Evolutionary conservation across 2,329 filamentous ascomycete genomes (phyloP).

Genomic region (Cladosporium cucumerinum): DNA sequence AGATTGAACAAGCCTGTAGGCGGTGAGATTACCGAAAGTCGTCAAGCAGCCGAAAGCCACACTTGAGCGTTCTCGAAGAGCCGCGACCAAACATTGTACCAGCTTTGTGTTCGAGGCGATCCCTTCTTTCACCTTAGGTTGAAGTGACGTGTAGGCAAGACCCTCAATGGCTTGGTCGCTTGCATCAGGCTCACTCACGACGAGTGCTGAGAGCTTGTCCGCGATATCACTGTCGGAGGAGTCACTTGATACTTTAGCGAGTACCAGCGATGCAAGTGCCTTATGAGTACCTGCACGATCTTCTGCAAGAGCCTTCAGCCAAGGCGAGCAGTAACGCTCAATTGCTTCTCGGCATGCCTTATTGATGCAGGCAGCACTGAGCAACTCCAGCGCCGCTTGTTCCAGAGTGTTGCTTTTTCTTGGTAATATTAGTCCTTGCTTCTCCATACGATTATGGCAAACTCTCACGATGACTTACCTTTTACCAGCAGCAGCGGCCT

Average conservation of each 20-base stretch:
- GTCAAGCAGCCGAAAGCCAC: conserved; percentile 78
- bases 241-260: conserved; percentile 48
- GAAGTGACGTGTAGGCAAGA: conserved; percentile 84
- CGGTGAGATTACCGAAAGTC: conserved; percentile 79
- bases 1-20: conserved; percentile 71
- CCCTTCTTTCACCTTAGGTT: conserved; percentile 78
- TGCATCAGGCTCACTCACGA: conserved; percentile 34
- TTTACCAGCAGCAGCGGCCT: conserved; percentile 31
- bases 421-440: conserved; percentile 40
- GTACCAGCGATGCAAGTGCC: conserved; percentile 49
- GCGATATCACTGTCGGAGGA: conserved; percentile 28
- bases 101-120: conserved; percentile 67
- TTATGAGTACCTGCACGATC: conserved; percentile 30
- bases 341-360: conserved; percentile 77
- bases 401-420: conserved; percentile 79
- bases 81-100: conserved; percentile 65
- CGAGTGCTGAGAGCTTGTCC: conserved; percentile 29
- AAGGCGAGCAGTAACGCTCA: conserved; percentile 77
- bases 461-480: conserved; percentile 13
- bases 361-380: conserved; percentile 89
- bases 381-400: conserved; percentile 78
- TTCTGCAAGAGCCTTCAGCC: conserved; percentile 78
- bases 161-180: conserved; percentile 76
- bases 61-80: conserved; percentile 48
- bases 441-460: not conserved